Base-by-base conservation (phyloP, 805 yeast genomes). In the Candida morakotiae region DNA sequence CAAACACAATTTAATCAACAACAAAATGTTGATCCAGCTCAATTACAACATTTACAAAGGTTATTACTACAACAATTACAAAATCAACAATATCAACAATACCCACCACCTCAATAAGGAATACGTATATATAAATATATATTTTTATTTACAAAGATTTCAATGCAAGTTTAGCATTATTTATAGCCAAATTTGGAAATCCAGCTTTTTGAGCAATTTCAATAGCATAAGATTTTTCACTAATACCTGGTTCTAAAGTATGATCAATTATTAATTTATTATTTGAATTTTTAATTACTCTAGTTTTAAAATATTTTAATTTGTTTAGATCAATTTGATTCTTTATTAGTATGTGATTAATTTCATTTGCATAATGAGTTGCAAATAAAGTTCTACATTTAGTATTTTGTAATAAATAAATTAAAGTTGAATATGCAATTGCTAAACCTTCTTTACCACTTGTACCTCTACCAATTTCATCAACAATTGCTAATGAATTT, bases 391-490 rank as follows among this genome's bases (percentile, higher is more conserved):
- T 71, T 18, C 91, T 69, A 48, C 93, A 81, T 46, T 73, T 67
- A 45, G 81, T 84, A 3, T 55, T 55, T 15, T 62, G 56, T 10
- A 76, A 46, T 38, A 88, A 58, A 50, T 79, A 75, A 27, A 73
- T 56, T 33, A 88, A 57, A 0, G 89, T 72, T 0, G 94, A 89
- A 63, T 69, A 86, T 1, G 96, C 95, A 38, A 88, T 79, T 1
- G 95, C 83, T 3, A 84, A 66, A 1, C 96, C 96, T 60, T 88
- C 96, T 35, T 66, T 67, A 0, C 87, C 81, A 38, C 94, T 83
- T 0, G 96, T 88, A 0, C 96, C 96, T 37, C 96, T 66, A 0
- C 94, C 94, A 23, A 84, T 75, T 45, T 84, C 94, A 53, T 84
- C 94, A 28, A 84, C 67, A 1, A 84, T 62, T 1, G 86, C 81